Evolutionary conservation across 305 asterid genomes (phyloP).

Genomic region (Ilex paraguariensis): DNA sequence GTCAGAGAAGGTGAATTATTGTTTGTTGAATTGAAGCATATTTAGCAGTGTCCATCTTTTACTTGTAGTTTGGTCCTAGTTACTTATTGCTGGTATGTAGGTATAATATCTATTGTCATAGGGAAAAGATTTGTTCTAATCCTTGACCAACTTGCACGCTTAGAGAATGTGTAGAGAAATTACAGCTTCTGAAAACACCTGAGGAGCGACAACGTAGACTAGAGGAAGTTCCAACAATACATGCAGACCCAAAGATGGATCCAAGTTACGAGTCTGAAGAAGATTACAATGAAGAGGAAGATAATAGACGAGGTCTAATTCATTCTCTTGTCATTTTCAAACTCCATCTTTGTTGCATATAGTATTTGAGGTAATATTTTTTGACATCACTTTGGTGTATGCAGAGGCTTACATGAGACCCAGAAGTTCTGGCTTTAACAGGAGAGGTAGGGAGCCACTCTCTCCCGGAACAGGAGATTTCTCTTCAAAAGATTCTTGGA

Average conservation of each 20-base stretch:
- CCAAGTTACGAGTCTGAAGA: slow-evolving; percentile 89
- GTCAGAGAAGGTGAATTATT: no score
- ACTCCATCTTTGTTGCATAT: slow-evolving; percentile 12
- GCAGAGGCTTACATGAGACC: slow-evolving; percentile 63
- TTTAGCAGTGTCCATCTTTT: no score
- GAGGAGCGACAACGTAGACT: slow-evolving; percentile 92
- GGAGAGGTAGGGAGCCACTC: slow-evolving; percentile 70
- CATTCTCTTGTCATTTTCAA: slow-evolving; percentile 11
- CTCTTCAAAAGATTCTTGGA: slow-evolving; percentile 61
- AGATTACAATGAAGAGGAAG: slow-evolving; percentile 67
- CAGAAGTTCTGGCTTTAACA: slow-evolving; percentile 55
- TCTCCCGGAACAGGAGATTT: slow-evolving; percentile 65
- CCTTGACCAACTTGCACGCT: slow-evolving; percentile 85
- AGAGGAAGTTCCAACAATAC: slow-evolving; percentile 80
- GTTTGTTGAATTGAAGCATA: no score
- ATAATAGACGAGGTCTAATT: slow-evolving; percentile 57
- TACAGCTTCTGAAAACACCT: slow-evolving; percentile 90
- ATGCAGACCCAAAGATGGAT: slow-evolving; percentile 95
- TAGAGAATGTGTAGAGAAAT: slow-evolving; percentile 97
- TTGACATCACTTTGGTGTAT: slow-evolving; percentile 19
- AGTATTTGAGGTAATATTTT: slow-evolving; percentile 5
- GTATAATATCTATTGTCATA: no score
- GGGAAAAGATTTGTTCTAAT: no score
- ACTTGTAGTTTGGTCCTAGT: no score
- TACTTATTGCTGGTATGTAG: no score